Evolutionary conservation across 768 basidiomycete genomes (phyloP).

Genomic region (Agrocybe praecox): DNA sequence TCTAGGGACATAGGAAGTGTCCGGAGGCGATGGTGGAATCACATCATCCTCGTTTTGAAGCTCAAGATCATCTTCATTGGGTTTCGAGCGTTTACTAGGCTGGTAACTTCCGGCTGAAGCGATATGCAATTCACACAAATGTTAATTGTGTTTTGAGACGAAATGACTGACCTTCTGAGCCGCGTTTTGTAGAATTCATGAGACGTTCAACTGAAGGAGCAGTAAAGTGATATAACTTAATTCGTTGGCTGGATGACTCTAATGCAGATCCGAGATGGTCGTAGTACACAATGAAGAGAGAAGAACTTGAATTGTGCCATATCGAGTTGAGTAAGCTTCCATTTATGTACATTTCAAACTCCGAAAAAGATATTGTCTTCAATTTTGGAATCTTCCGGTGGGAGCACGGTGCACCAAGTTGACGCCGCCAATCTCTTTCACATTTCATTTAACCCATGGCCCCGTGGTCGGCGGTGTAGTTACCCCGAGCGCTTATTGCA

Average conservation of each 20-base stretch:
- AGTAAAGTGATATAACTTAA: not conserved
- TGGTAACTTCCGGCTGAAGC: conserved; percentile 30
- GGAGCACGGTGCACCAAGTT: too few relatives aligned
- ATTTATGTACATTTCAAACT: not conserved
- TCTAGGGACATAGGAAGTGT: conserved; percentile 60
- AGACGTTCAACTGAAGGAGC: conserved; percentile 1
- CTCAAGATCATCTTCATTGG: conserved; percentile 54
- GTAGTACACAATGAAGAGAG: not conserved
- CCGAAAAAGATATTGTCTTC: not conserved
- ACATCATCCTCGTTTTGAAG: conserved; percentile 61
- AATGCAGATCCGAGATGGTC: not conserved
- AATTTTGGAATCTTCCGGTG: too few relatives aligned
- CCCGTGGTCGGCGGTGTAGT: too few relatives aligned
- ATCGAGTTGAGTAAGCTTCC: too few relatives aligned
- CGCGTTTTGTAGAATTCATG: conserved; percentile 40
- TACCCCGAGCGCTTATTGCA: not conserved
- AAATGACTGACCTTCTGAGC: conserved; percentile 37
- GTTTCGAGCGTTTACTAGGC: conserved; percentile 47
- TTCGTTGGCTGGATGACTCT: not conserved
- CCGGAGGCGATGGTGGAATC: conserved; percentile 55
- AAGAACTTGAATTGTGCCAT: not conserved
- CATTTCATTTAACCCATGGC: too few relatives aligned
- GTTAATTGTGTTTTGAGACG: conserved; percentile 2
- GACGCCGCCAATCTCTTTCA: too few relatives aligned
- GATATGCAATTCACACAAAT: conserved; percentile 10